Evolutionary conservation across 169 alveolate genomes (phyloP).

Genomic region (Plasmodium falciparum): DNA sequence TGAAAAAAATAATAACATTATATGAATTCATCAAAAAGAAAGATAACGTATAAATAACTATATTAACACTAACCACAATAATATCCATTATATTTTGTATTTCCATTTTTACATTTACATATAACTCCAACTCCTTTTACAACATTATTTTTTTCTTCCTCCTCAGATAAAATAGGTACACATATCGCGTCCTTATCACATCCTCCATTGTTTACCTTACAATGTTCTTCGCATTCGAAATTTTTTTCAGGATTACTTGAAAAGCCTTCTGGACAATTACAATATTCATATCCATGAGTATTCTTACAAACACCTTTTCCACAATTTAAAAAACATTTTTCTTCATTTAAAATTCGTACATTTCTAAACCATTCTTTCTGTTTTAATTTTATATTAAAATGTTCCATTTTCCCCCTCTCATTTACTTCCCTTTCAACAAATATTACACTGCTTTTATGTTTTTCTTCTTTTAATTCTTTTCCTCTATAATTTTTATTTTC

Average conservation of each 20-base stretch:
- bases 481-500: not conserved
- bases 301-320: constrained; percentile 38
- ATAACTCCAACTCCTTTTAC: constrained; percentile 56
- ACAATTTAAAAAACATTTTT: constrained; percentile 28
- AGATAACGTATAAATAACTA: not conserved
- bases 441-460: not conserved
- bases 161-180: not conserved
- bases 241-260: constrained; percentile 41
- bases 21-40: not conserved
- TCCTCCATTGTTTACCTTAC: constrained; percentile 65
- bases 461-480: not conserved
- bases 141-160: constrained; percentile 13
- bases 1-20: not conserved
- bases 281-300: constrained; percentile 14
- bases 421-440: not conserved
- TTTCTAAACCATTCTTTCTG: constrained; percentile 19
- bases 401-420: not conserved
- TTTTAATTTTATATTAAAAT: not conserved
- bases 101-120: constrained; percentile 57
- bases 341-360: constrained; percentile 38
- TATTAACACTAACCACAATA: constrained; percentile 14
- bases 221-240: constrained; percentile 49
- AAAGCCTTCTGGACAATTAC: constrained; percentile 22
- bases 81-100: constrained; percentile 40
- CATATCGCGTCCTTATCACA: constrained; percentile 44